Evolutionary conservation across 345 rosid species (phyloP).

Genomic region (Gossypium anomalum): DNA sequence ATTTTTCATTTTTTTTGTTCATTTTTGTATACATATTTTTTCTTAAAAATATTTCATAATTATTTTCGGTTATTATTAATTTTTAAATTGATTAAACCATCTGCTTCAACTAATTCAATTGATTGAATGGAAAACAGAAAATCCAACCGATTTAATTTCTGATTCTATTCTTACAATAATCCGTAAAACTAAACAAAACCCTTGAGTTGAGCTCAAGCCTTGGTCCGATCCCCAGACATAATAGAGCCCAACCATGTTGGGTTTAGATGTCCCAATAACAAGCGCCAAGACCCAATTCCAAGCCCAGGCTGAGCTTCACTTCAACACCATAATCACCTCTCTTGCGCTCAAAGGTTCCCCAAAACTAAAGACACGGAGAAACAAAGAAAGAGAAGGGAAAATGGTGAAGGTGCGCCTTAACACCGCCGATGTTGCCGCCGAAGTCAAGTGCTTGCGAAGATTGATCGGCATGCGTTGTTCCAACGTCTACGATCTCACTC

Average conservation of each 20-base stretch:
- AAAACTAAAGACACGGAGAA: not conserved
- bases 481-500: slow-evolving; percentile 94
- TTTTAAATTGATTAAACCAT: no score
- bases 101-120: no score
- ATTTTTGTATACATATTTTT: no score
- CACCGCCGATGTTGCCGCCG: slow-evolving; percentile 99
- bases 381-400: slow-evolving; percentile 9
- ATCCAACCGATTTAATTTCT: no score
- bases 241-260: not conserved
- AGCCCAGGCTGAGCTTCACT: not conserved
- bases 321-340: not conserved
- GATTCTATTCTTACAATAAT: no score
- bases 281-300: not conserved
- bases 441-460: slow-evolving; percentile 81
- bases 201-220: not conserved
- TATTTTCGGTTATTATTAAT: no score
- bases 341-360: not conserved
- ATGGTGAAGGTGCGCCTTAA: slow-evolving; percentile 99
- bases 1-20: no score
- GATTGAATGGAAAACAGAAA: no score
- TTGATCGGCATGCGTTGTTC: slow-evolving; percentile 97
- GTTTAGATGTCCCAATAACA: not conserved
- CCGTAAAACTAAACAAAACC: not conserved
- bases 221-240: not conserved
- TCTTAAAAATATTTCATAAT: no score